A percentile compares a stretch with the other conserved stretches of the same genome.
phyloP scores from a whole-genome alignment of 306 rosid genomes.

The Sphenostylis stenocarpa region DNA sequence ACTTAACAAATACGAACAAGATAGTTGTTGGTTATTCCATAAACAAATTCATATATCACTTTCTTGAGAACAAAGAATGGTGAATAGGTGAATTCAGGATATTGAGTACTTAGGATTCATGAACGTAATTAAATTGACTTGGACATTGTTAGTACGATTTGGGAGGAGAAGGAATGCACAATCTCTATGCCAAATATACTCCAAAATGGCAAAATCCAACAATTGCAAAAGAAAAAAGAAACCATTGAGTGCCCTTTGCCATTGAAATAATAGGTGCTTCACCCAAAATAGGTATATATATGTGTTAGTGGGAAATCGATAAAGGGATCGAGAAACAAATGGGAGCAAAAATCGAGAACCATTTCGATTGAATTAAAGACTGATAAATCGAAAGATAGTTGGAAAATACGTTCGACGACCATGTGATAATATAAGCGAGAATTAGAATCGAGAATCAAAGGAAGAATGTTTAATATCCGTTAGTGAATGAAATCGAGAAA shows the following conservation, averaged over 20 bases:
- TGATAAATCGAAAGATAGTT: too few relatives aligned
- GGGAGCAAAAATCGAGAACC: too few relatives aligned
- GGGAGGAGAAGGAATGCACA: neutral
- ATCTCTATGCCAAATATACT: neutral
- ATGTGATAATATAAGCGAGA: too few relatives aligned
- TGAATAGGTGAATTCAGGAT: neutral
- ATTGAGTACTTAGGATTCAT: neutral
- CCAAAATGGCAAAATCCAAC: neutral
- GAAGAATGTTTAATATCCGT: too few relatives aligned
- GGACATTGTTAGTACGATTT: neutral
- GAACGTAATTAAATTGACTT: neutral
- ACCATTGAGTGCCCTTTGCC: neutral
- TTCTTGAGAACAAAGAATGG: neutral
- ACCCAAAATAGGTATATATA: neutral
- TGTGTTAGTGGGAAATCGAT: too few relatives aligned
- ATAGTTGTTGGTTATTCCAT: neutral
- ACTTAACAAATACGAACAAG: neutral
- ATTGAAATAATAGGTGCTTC: constrained; percentile 21
- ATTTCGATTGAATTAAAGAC: too few relatives aligned
- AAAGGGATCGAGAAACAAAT: too few relatives aligned
- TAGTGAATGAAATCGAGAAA: too few relatives aligned
- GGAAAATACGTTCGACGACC: too few relatives aligned
- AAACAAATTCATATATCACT: neutral
- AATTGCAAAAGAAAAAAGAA: neutral
- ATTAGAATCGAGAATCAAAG: too few relatives aligned